Percentiles rank a stretch among this genome's conserved stretches.
Conservation (phyloP, 225 moss, liverwort and hornwort genomes). For the Marchantia paleacea region DNA sequence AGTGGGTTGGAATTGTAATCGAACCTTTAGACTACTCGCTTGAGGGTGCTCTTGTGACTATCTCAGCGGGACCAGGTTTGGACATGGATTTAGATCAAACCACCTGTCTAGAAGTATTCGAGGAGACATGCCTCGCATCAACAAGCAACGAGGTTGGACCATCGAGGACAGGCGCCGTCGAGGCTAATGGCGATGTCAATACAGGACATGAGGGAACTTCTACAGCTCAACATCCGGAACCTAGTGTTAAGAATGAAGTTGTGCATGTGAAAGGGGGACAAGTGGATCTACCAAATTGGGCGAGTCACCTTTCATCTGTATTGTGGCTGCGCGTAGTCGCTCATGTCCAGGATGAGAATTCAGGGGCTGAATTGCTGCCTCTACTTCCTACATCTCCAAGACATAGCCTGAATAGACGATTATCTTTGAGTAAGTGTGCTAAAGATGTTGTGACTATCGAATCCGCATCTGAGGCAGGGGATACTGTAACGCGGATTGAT, state of each 20-base stretch:
- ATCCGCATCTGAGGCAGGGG: constrained; percentile 42
- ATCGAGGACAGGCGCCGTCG: background rate
- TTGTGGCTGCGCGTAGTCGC: constrained; percentile 83
- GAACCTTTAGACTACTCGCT: constrained; percentile 80
- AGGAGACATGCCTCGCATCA: background rate
- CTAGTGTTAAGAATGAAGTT: constrained; percentile 44
- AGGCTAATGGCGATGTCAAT: background rate
- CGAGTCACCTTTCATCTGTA: constrained; percentile 58
- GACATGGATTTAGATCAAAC: constrained; percentile 60
- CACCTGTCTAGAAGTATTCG: constrained; percentile 54
- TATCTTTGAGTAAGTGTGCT: constrained; percentile 34
- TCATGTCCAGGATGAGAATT: constrained; percentile 46
- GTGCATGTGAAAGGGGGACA: constrained; percentile 62
- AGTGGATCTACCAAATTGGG: constrained; percentile 75
- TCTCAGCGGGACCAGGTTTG: constrained; percentile 63
- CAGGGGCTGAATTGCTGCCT: constrained; percentile 43
- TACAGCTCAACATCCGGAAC: background rate
- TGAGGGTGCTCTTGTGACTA: constrained; percentile 56
- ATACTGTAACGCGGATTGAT: constrained; percentile 41
- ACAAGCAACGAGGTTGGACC: background rate
- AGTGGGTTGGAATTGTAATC: constrained; percentile 90
- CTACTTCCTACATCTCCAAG: constrained; percentile 59
- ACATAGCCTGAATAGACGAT: constrained; percentile 29
- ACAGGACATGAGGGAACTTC: background rate
- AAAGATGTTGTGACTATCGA: constrained; percentile 49